These are phyloP conservation scores for Crithidia thermophila DNA, from an alignment of 208 protist genomes.

Conservation along the genomic window DNA sequence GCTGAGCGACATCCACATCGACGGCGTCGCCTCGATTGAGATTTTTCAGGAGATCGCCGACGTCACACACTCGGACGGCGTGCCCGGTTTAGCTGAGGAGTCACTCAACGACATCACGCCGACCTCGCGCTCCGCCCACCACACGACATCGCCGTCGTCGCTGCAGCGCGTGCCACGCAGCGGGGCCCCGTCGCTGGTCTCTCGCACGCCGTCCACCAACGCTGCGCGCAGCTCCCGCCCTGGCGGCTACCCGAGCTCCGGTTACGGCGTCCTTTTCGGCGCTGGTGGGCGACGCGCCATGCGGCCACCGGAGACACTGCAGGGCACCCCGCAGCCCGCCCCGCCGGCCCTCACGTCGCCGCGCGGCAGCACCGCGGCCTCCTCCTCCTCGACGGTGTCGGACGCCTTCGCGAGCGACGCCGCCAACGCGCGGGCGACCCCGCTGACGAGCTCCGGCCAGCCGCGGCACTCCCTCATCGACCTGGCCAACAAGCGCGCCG, in stretches of 20 bases:
- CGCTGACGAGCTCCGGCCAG: neutral
- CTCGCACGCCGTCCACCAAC: constrained; percentile 16
- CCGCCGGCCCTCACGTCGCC: constrained; percentile 2
- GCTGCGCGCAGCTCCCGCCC: constrained; percentile 5
- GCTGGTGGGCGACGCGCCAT: constrained; percentile 77
- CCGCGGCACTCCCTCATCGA: constrained; percentile 50
- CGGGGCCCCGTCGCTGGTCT: constrained; percentile 5
- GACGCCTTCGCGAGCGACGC: neutral
- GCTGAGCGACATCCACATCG: constrained; percentile 73
- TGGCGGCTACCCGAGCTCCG: constrained; percentile 31
- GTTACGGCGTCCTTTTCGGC: constrained; percentile 78
- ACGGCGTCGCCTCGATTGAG: constrained; percentile 83
- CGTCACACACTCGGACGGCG: constrained; percentile 1
- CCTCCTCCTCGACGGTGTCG: neutral
- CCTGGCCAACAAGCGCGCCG: constrained; percentile 46
- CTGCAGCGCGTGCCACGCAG: constrained; percentile 13
- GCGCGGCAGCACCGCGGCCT: no score
- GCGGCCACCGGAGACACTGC: constrained; percentile 55
- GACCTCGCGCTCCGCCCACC: neutral
- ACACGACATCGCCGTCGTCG: constrained; percentile 4
- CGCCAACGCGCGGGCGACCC: neutral
- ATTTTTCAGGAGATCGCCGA: constrained; percentile 74
- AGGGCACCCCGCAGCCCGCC: constrained; percentile 4
- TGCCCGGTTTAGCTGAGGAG: neutral
- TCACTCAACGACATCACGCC: constrained; percentile 9